Conservation (phyloP, 2,329 filamentous ascomycete genomes). For the Magnaporthiopsis rhizophila region DNA sequence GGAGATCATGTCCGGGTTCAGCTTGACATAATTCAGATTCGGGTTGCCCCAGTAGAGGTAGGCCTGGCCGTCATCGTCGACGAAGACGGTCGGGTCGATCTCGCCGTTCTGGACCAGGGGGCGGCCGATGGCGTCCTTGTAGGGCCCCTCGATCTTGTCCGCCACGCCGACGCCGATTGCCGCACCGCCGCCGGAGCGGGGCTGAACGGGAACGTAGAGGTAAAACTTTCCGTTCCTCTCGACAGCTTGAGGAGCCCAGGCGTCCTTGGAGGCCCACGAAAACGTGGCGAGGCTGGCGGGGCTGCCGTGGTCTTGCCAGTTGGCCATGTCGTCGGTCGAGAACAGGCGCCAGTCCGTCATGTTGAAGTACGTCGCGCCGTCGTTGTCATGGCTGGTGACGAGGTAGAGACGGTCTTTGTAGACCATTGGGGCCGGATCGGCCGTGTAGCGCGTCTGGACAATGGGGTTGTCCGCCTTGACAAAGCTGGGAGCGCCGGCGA, state of each 20-base stretch:
- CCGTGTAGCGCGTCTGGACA: constrained; percentile 11
- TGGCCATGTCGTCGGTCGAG: constrained; percentile 25
- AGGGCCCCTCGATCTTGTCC: constrained; percentile 26
- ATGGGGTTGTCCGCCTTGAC: constrained; percentile 11
- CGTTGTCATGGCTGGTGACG: constrained; percentile 24
- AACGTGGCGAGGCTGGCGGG: constrained; percentile 21
- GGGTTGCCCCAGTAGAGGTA: constrained; percentile 34
- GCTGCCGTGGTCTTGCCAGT: constrained; percentile 24
- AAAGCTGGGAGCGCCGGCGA: background rate
- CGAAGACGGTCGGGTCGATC: constrained; percentile 29
- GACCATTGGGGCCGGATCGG: constrained; percentile 22
- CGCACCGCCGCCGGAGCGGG: constrained; percentile 14
- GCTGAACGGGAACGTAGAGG: constrained; percentile 21
- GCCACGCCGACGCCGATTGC: constrained; percentile 27
- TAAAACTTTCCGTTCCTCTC: constrained; percentile 25
- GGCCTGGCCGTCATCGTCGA: constrained; percentile 33
- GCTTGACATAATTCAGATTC: constrained; percentile 27
- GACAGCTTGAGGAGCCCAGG: constrained; percentile 26
- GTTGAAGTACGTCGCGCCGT: constrained; percentile 17
- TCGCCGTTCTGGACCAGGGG: constrained; percentile 25
- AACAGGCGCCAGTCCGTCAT: constrained; percentile 27
- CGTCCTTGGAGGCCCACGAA: constrained; percentile 24
- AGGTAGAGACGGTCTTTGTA: constrained; percentile 21
- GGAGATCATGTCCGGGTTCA: constrained; percentile 32
- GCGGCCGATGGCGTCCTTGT: constrained; percentile 23